phyloP scores from a whole-genome alignment of 345 rosid species.

The Arabidopsis suecica region DNA sequence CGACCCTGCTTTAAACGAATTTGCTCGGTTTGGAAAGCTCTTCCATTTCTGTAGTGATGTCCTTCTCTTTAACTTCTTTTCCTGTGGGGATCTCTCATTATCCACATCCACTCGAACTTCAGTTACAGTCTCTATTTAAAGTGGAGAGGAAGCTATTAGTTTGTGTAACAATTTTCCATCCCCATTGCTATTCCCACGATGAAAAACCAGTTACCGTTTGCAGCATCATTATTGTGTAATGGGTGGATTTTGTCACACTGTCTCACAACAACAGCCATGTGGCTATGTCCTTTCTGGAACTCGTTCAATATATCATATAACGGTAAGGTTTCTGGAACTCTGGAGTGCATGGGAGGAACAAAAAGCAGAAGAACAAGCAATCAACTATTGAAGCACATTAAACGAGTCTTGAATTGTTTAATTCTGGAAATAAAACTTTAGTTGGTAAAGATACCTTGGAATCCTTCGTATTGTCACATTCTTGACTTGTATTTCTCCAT shows the following conservation, averaged over 20 bases:
- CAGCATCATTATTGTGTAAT: conserved; percentile 15
- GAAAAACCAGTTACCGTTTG: neutral
- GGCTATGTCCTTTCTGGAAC: conserved; percentile 97
- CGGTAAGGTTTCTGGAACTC: conserved; percentile 78
- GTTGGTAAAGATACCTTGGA: conserved; percentile 62
- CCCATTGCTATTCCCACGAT: neutral
- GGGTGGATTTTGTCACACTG: conserved; percentile 42
- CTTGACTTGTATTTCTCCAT: conserved; percentile 71
- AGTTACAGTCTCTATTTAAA: conserved; percentile 45
- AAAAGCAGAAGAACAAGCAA: conserved; percentile 4
- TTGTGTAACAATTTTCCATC: neutral
- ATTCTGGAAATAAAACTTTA: neutral
- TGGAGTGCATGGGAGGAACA: conserved; percentile 26
- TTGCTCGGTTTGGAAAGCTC: conserved; percentile 62
- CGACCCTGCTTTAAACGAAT: conserved; percentile 49
- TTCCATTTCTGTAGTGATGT: conserved; percentile 73
- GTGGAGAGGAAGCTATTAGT: conserved; percentile 1
- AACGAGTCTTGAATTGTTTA: neutral
- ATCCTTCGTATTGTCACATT: conserved; percentile 78
- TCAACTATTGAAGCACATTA: neutral
- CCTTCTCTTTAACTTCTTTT: conserved; percentile 53
- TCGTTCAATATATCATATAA: conserved; percentile 89
- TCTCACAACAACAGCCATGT: conserved; percentile 86
- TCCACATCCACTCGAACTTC: conserved; percentile 68
- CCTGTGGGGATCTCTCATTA: conserved; percentile 49